These are phyloP conservation scores for Magnaporthiopsis incrustans DNA, from an alignment of 2,329 filamentous ascomycete genomes.

Conservation along the genomic window DNA sequence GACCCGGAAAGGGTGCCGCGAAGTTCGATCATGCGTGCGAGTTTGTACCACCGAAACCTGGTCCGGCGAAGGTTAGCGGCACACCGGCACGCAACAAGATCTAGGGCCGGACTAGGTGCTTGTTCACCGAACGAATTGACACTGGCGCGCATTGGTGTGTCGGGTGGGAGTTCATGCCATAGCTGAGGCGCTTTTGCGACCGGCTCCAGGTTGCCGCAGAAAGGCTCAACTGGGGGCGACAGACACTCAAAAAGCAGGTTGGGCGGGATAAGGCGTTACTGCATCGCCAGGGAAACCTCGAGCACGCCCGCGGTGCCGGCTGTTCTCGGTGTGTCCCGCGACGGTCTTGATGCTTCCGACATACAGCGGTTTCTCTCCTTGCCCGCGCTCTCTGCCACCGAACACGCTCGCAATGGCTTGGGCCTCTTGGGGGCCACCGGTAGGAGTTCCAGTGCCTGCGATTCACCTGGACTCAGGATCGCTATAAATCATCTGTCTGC, in stretches of 20 bases:
- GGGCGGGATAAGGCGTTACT: neutral
- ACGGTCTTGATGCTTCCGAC: conserved; percentile 30
- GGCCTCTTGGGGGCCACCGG: conserved; percentile 47
- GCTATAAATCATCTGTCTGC: too few species aligned
- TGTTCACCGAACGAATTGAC: conserved; percentile 19
- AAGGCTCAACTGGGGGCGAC: conserved; percentile 15
- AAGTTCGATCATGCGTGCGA: conserved; percentile 17
- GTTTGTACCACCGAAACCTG: conserved; percentile 19
- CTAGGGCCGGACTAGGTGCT: neutral
- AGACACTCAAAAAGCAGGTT: neutral
- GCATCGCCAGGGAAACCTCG: conserved; percentile 14
- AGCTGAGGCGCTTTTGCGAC: neutral
- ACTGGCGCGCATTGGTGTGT: conserved; percentile 3
- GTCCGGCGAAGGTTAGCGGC: neutral
- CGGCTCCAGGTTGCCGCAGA: conserved; percentile 18
- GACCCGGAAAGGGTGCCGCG: neutral
- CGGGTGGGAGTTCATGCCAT: neutral
- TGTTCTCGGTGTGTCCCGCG: conserved; percentile 41
- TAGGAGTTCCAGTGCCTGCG: conserved; percentile 43
- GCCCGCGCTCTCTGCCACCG: neutral
- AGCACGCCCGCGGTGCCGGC: conserved; percentile 23
- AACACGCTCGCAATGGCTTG: conserved; percentile 22
- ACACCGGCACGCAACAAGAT: neutral
- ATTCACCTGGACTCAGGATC: too few species aligned
- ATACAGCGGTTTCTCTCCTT: conserved; percentile 18